These are phyloP conservation scores for Colletotrichum sp. DNA, from an alignment of 2,329 filamentous ascomycete species.

Conservation along the genomic window DNA sequence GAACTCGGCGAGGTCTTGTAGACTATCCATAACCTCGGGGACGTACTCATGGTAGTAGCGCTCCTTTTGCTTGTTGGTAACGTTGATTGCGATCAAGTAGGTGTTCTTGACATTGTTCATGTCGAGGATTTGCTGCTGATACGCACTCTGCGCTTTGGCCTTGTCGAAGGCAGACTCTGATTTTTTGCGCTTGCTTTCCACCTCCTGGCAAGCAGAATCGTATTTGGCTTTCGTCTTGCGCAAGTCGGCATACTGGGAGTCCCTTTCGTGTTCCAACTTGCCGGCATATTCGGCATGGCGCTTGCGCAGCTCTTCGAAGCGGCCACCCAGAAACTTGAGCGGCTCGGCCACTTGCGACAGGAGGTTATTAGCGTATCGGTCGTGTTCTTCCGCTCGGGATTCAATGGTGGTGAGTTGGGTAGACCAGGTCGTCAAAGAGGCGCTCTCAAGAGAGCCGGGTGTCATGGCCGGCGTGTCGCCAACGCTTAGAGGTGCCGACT, in stretches of 20 bases:
- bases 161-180: constrained; percentile 94
- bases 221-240: constrained; percentile 94
- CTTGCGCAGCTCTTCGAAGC: constrained; percentile 93
- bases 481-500: constrained; percentile 85
- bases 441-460: constrained; percentile 93
- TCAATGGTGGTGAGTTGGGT: constrained; percentile 93
- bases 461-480: constrained; percentile 93
- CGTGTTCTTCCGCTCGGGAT: constrained; percentile 85
- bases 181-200: constrained; percentile 94
- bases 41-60: constrained; percentile 97
- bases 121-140: constrained; percentile 89
- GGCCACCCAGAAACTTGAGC: constrained; percentile 72
- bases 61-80: constrained; percentile 97
- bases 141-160: constrained; percentile 86
- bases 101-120: constrained; percentile 99
- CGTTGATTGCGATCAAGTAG: constrained; percentile 95
- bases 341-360: constrained; percentile 85
- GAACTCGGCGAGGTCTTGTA: constrained; percentile 94
- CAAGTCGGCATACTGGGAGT: constrained; percentile 81
- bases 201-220: constrained; percentile 89
- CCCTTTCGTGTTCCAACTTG: constrained; percentile 89
- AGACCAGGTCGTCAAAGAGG: constrained; percentile 95
- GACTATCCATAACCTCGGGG: constrained; percentile 88
- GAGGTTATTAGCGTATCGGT: constrained; percentile 80
- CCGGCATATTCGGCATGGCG: constrained; percentile 86